A percentile compares a stretch with the other conserved stretches of the same genome.
These are phyloP conservation scores for Ballota nigra DNA, from an alignment of 257 asterid genomes.

Conservation along the genomic window DNA sequence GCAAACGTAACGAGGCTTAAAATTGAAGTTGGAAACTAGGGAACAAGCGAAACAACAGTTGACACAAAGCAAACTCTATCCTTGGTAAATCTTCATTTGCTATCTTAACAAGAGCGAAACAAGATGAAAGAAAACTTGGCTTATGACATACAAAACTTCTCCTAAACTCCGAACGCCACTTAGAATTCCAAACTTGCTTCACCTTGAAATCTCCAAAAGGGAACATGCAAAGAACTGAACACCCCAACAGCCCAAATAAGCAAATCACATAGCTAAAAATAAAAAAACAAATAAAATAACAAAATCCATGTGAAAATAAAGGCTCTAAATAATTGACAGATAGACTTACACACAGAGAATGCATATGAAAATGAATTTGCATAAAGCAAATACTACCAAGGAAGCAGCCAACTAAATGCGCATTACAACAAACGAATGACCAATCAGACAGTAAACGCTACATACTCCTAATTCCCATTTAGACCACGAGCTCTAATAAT, in stretches of 20 bases:
- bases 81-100: constrained; percentile 2
- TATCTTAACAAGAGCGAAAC: constrained; percentile 1
- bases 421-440: neutral
- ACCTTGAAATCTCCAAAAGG: neutral
- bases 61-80: neutral
- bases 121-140: constrained; percentile 12
- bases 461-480: neutral
- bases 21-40: neutral
- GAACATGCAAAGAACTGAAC: neutral
- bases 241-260: constrained; percentile 1
- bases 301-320: neutral
- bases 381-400: neutral
- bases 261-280: neutral
- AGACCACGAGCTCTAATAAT: neutral
- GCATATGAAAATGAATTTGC: neutral
- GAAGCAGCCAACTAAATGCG: neutral
- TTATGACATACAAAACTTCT: constrained; percentile 1
- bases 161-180: neutral
- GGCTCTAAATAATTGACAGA: neutral
- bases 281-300: neutral
- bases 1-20: neutral
- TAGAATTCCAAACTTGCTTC: neutral
- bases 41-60: neutral
- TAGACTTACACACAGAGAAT: neutral
- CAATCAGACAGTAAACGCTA: neutral